Evolutionary conservation across 2,329 filamentous ascomycete species (phyloP).

Genomic region (Ascocoryne sarcoides): DNA sequence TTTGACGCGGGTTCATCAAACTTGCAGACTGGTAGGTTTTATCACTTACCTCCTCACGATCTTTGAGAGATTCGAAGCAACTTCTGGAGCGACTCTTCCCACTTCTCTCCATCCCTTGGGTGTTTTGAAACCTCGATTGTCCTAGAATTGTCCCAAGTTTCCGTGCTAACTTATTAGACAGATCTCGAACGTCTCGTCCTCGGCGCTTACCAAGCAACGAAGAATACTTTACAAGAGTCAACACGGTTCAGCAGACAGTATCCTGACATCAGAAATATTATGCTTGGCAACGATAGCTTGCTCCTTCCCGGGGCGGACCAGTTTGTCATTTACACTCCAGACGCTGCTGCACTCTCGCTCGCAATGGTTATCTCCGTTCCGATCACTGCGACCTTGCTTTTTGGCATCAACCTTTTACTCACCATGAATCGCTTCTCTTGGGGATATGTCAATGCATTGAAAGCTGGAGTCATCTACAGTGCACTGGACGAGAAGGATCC

Average conservation of each 20-base stretch:
- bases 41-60: no score
- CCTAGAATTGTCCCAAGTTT: no score
- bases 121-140: no score
- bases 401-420: slow-evolving; percentile 4
- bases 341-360: slow-evolving; percentile 24
- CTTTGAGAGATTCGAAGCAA: no score
- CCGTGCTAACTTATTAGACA: no score
- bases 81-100: no score
- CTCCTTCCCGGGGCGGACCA: slow-evolving; percentile 11
- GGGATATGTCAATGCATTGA: slow-evolving; percentile 5
- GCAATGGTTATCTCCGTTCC: slow-evolving; percentile 18
- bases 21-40: no score
- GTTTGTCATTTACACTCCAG: slow-evolving; percentile 25
- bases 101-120: no score
- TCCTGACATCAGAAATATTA: slow-evolving; percentile 12
- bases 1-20: slow-evolving; percentile 25
- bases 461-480: slow-evolving; percentile 5
- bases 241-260: slow-evolving; percentile 9
- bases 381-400: slow-evolving; percentile 4
- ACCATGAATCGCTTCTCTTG: slow-evolving; percentile 3
- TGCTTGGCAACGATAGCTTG: slow-evolving; percentile 7
- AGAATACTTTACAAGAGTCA: background rate
- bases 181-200: slow-evolving; percentile 25
- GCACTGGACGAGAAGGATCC: slow-evolving; percentile 3
- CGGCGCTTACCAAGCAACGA: slow-evolving; percentile 22